Base-by-base conservation (phyloP, 352 stramenopile species). In the Paralagenidium karlingii region DNA sequence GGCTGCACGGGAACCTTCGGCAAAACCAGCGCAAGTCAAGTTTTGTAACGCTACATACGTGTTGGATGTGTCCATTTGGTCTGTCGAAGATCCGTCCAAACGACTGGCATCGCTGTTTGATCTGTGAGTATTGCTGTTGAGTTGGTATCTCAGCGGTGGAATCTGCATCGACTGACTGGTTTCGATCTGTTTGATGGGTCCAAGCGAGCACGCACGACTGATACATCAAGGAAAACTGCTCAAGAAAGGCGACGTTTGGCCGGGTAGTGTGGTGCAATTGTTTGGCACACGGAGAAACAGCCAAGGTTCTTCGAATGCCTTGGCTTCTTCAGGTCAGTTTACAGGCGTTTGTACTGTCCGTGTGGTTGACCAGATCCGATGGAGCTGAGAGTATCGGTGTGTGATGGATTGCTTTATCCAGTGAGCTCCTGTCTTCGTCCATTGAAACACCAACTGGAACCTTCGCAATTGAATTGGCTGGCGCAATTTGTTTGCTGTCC, bases 21-120 rank as follows among this genome's bases (percentile, higher is more conserved):
- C 50, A 16, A 47, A 55, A 28, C 73, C 77, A 0, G 74, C 73
- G 27, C 77, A 49, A 34, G 52, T 90, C 55, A 75, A 73, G 37
- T 90, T 82, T 59, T 82, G 74, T 53, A 90, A 90, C 43, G 68
- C 60, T 12, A 60, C 78, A 7, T 90, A 87, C 58, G 53, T 70
- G 20, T 51, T 90, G 9, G 70, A 86, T 21, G 66, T 87, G 31
- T 84, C 68, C 16, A 87, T 87, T 27, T 90, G 73, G 74, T 57
- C 58, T 8, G 68, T 90, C 3, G 53, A 83, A 13, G 74, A 90
- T 30, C 73, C 77, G 2, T 63, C 70, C 19, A 54, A 58, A 25
- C 57, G 68, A 15, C 57, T 90, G 26, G 68, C 77, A 5, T 41
- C 53, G 11, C 64, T 87, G 6, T 90, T 90, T 27, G 50, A 86